Evolutionary conservation across 192 early-diverging fungal genomes (phyloP).

Genomic region (Backusella morwellensis): DNA sequence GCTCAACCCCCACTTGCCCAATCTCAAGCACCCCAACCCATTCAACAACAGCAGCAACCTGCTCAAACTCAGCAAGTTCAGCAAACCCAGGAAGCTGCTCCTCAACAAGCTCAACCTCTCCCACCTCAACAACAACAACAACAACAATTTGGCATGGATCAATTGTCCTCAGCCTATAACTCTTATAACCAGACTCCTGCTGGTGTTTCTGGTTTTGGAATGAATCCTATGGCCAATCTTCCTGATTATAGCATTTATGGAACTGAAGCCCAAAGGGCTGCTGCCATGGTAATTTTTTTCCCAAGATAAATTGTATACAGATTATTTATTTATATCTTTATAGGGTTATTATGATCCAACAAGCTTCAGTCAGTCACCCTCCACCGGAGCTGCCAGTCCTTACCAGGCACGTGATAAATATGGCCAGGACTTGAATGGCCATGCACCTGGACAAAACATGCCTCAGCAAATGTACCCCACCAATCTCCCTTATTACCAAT

Average conservation of each 20-base stretch:
- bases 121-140: constrained; percentile 38
- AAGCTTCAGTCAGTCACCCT: constrained; percentile 57
- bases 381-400: constrained; percentile 47
- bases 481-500: constrained; percentile 75
- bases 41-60: constrained; percentile 9
- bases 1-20: not conserved
- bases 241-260: constrained; percentile 62
- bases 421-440: constrained; percentile 40
- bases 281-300: constrained; percentile 25
- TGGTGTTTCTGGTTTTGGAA: constrained; percentile 52
- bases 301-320: not conserved
- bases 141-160: constrained; percentile 46
- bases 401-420: constrained; percentile 58
- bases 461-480: constrained; percentile 55
- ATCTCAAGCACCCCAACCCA: not conserved
- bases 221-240: constrained; percentile 50
- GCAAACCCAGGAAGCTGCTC: not conserved
- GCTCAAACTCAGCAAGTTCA: constrained; percentile 5
- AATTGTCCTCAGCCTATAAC: constrained; percentile 48
- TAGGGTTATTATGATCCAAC: constrained; percentile 47
- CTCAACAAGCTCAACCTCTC: constrained; percentile 9
- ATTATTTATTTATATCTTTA: not conserved
- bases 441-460: constrained; percentile 27
- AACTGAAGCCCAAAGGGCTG: constrained; percentile 60
- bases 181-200: constrained; percentile 47